Evolutionary conservation across 1,139 yeast genomes (phyloP).

Genomic region (Candida pseudoviswanathii): DNA sequence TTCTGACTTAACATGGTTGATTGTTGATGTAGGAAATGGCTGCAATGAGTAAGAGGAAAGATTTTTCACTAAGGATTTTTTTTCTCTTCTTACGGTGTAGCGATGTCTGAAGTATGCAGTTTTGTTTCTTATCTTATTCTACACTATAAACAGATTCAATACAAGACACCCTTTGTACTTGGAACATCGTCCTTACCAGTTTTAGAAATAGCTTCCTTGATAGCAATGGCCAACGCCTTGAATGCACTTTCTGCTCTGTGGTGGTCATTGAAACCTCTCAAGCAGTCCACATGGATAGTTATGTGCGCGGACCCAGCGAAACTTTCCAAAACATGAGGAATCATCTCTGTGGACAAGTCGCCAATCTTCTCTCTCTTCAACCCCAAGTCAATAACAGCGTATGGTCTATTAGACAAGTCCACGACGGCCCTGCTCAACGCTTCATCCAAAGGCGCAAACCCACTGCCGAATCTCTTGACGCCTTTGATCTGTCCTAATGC

Average conservation of each 20-base stretch:
- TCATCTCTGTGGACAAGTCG: conserved; percentile 91
- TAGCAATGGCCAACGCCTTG: conserved; percentile 91
- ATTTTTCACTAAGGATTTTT: not conserved
- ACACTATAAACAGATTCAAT: conserved; percentile 25
- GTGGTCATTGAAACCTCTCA: conserved; percentile 93
- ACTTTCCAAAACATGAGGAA: conserved; percentile 92
- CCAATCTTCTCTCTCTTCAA: conserved; percentile 92
- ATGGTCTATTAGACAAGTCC: conserved; percentile 91
- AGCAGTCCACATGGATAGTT: conserved; percentile 91
- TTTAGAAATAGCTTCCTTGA: conserved; percentile 78
- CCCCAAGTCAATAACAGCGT: conserved; percentile 85
- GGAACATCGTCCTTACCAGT: conserved; percentile 93
- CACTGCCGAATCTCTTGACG: conserved; percentile 90
- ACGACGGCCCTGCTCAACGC: conserved; percentile 94
- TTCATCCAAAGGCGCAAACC: conserved; percentile 95
- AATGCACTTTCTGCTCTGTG: conserved; percentile 96
- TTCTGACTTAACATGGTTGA: not conserved
- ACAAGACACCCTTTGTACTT: conserved; percentile 91
- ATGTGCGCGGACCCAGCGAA: conserved; percentile 91
- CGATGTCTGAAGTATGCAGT: not conserved
- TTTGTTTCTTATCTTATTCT: not conserved
- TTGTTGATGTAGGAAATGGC: not conserved
- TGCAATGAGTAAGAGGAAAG: not conserved
- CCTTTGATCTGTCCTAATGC: conserved; percentile 92
- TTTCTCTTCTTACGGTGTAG: conserved; percentile 3